A percentile compares a stretch with the other conserved stretches of the same genome.
These are phyloP conservation scores for Abortiporus biennis DNA, from an alignment of 1,284 basidiomycete species.

Conservation along the genomic window DNA sequence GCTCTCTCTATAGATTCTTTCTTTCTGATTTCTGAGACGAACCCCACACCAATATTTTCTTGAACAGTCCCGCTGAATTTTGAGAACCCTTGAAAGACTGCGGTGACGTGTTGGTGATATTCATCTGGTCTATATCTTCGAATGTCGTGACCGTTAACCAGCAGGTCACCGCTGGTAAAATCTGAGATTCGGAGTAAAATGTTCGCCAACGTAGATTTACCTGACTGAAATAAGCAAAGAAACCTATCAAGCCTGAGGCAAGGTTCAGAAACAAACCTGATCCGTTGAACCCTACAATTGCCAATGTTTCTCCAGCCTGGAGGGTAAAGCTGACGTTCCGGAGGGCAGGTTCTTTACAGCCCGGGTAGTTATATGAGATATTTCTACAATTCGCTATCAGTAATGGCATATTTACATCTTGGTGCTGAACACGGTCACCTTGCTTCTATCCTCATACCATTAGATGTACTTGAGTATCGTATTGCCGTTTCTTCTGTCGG, in stretches of 20 bases:
- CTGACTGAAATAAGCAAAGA: constrained; percentile 28
- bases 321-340: constrained; percentile 63
- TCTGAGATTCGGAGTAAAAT: constrained; percentile 72
- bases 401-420: constrained; percentile 4
- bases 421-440: constrained; percentile 35
- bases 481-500: constrained; percentile 45
- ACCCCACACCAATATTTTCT: constrained; percentile 77
- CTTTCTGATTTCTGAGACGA: constrained; percentile 49
- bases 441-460: constrained; percentile 65
- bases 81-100: constrained; percentile 80
- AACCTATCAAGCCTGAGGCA: neutral
- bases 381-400: constrained; percentile 33
- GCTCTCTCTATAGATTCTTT: constrained; percentile 51
- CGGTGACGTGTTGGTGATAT: constrained; percentile 65
- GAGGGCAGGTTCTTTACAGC: constrained; percentile 56
- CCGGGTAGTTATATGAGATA: constrained; percentile 74
- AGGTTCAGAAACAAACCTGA: constrained; percentile 45
- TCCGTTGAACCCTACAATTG: constrained; percentile 79
- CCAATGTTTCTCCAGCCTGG: constrained; percentile 69
- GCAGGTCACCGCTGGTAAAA: constrained; percentile 58
- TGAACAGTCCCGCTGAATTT: constrained; percentile 68
- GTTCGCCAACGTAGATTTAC: constrained; percentile 79
- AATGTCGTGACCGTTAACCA: constrained; percentile 64
- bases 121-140: constrained; percentile 57
- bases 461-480: constrained; percentile 37